These are phyloP conservation scores for Xerocomellus amylosporus DNA, from an alignment of 768 basidiomycete genomes.

Conservation along the genomic window DNA sequence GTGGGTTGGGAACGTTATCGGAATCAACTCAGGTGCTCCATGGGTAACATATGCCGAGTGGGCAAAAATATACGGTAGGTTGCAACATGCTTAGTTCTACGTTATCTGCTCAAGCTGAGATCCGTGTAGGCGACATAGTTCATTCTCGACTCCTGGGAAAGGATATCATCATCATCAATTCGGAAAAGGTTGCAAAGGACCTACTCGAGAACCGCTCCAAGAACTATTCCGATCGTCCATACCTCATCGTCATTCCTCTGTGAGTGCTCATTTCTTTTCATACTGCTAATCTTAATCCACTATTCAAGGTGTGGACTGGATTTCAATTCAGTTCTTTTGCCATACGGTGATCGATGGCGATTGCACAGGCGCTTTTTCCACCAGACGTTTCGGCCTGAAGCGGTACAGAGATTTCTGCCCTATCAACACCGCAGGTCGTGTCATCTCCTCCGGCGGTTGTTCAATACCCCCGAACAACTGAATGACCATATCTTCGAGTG, in stretches of 20 bases:
- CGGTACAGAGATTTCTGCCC: not conserved
- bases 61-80: slow-evolving; percentile 10
- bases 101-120: not conserved
- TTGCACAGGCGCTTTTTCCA: slow-evolving; percentile 14
- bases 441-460: not conserved
- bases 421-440: slow-evolving; percentile 2
- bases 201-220: slow-evolving; percentile 3
- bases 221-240: slow-evolving; percentile 12
- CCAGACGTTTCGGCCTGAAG: slow-evolving; percentile 1
- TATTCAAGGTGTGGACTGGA: slow-evolving; percentile 1
- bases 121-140: slow-evolving; percentile 1
- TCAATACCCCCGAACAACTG: not conserved
- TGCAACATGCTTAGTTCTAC: not conserved
- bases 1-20: slow-evolving; percentile 4
- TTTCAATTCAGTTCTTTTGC: not conserved
- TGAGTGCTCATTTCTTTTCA: not conserved
- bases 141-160: not conserved
- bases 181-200: slow-evolving; percentile 5
- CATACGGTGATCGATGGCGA: slow-evolving; percentile 12
- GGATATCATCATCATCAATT: slow-evolving; percentile 12
- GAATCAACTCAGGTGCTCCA: not conserved
- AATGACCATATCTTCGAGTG: slow-evolving; percentile 8
- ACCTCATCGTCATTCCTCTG: not conserved
- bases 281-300: not conserved
- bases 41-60: slow-evolving; percentile 12